These are phyloP conservation scores for Nothophaeocryptopus gaeumannii DNA, from an alignment of 2,329 filamentous ascomycete genomes.

Conservation along the genomic window DNA sequence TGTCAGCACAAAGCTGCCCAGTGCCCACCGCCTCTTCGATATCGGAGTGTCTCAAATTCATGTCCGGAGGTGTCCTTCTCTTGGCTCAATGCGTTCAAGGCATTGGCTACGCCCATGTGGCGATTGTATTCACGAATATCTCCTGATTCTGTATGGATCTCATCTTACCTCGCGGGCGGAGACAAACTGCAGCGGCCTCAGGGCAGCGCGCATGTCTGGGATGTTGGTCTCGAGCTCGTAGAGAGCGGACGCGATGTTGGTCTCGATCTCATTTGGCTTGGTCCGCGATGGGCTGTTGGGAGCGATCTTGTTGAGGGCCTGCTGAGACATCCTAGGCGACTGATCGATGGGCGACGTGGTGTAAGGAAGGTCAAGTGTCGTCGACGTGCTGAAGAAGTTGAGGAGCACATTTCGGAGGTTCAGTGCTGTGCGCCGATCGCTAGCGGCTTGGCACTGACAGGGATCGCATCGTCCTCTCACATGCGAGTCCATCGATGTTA, in stretches of 20 bases:
- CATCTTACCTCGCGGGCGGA: slow-evolving; percentile 97
- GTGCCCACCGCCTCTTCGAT: slow-evolving; percentile 56
- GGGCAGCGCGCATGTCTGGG: slow-evolving; percentile 90
- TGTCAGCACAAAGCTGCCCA: slow-evolving; percentile 55
- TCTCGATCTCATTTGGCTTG: slow-evolving; percentile 97
- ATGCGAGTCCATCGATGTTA: no score
- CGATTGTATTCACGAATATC: neutral
- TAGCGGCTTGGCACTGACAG: no score
- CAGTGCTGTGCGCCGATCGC: no score
- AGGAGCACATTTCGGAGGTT: neutral
- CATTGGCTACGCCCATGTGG: slow-evolving; percentile 4
- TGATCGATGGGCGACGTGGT: slow-evolving; percentile 5
- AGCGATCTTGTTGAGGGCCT: slow-evolving; percentile 96
- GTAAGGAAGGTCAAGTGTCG: neutral
- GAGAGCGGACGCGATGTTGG: slow-evolving; percentile 91
- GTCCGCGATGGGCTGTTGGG: slow-evolving; percentile 93
- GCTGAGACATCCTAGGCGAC: slow-evolving; percentile 55
- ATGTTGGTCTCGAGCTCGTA: slow-evolving; percentile 99
- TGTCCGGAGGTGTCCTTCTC: slow-evolving; percentile 11
- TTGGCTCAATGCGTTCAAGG: slow-evolving; percentile 5
- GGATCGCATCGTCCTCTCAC: no score
- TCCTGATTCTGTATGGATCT: slow-evolving; percentile 6
- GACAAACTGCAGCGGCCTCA: slow-evolving; percentile 97
- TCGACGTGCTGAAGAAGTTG: slow-evolving; percentile 1
- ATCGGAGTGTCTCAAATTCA: slow-evolving; percentile 13